Conservation (phyloP, 495 filamentous ascomycete species). For the Evernia prunastri region DNA sequence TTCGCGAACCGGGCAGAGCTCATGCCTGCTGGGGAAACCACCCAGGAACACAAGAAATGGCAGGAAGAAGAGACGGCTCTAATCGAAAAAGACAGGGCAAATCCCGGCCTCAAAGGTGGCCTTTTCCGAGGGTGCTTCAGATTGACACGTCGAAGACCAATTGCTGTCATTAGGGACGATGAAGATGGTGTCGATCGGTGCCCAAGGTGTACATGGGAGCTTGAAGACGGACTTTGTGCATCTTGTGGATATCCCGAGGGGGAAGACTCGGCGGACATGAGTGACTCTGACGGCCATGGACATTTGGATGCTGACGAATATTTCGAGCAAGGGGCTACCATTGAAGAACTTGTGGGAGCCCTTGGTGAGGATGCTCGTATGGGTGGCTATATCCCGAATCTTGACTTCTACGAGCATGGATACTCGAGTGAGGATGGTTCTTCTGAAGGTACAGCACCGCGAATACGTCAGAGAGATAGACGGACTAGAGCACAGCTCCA, state of each 20-base stretch:
- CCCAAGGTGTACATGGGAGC: slow-evolving; percentile 59
- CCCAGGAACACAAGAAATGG: slow-evolving; percentile 51
- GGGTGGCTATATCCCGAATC: slow-evolving; percentile 1
- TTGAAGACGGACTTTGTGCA: slow-evolving; percentile 50
- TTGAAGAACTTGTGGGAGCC: slow-evolving; percentile 7
- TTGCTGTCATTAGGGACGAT: slow-evolving; percentile 46
- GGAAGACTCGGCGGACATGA: background rate
- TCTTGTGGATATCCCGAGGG: slow-evolving; percentile 43
- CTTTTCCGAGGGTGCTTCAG: slow-evolving; percentile 62
- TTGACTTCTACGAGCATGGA: background rate
- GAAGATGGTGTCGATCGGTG: slow-evolving; percentile 60
- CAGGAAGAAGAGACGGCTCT: slow-evolving; percentile 51
- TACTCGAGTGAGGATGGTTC: slow-evolving; percentile 4
- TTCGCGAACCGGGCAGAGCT: slow-evolving; percentile 60
- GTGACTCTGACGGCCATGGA: slow-evolving; percentile 8
- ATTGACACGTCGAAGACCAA: slow-evolving; percentile 22
- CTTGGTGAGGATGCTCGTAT: background rate
- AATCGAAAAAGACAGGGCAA: slow-evolving; percentile 47
- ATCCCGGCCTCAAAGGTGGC: slow-evolving; percentile 41
- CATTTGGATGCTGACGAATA: slow-evolving; percentile 12
- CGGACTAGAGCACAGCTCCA: background rate
- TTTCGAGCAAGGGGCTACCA: slow-evolving; percentile 5
- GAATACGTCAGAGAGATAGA: background rate
- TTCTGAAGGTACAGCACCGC: background rate
- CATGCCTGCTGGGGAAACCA: slow-evolving; percentile 55